Percentiles rank a stretch among this genome's conserved stretches.
phyloP scores from a whole-genome alignment of 2,329 filamentous ascomycete genomes.

The Fusarium mundagurra region DNA sequence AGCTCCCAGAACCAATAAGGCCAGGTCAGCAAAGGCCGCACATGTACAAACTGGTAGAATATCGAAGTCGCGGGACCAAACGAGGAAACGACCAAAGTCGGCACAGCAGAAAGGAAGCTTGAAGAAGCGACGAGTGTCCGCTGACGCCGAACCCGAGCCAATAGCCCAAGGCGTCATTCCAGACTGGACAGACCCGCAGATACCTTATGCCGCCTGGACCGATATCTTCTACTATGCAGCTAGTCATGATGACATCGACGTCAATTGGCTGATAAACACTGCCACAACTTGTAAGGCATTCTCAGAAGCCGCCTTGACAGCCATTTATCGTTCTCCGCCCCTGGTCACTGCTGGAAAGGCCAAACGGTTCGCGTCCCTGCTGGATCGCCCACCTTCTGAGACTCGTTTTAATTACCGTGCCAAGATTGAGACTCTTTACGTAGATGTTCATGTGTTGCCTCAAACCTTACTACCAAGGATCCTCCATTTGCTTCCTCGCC shows the following conservation, averaged over 20 bases:
- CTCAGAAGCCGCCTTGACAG: slow-evolving; percentile 76
- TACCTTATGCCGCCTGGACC: slow-evolving; percentile 75
- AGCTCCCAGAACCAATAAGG: slow-evolving; percentile 3
- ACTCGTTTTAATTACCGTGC: slow-evolving; percentile 71
- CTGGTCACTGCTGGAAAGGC: slow-evolving; percentile 61
- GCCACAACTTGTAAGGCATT: slow-evolving; percentile 72
- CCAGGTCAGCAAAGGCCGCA: background rate
- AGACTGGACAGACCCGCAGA: slow-evolving; percentile 61
- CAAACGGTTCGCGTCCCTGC: slow-evolving; percentile 58
- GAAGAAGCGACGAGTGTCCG: slow-evolving; percentile 35
- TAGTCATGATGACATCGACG: slow-evolving; percentile 56
- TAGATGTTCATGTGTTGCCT: slow-evolving; percentile 75
- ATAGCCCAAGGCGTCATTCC: slow-evolving; percentile 52
- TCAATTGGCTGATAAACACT: slow-evolving; percentile 72
- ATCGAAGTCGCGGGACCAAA: slow-evolving; percentile 13
- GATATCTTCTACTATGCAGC: slow-evolving; percentile 77
- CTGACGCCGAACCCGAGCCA: slow-evolving; percentile 4
- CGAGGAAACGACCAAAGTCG: slow-evolving; percentile 29
- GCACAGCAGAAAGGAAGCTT: slow-evolving; percentile 11
- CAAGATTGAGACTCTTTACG: slow-evolving; percentile 75
- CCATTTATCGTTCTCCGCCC: slow-evolving; percentile 75
- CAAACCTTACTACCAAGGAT: slow-evolving; percentile 57
- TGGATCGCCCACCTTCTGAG: slow-evolving; percentile 62
- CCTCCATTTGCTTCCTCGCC: slow-evolving; percentile 70
- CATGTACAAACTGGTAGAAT: slow-evolving; percentile 1